phyloP scores from a whole-genome alignment of 768 basidiomycete genomes.

The Auricularia cornea region DNA sequence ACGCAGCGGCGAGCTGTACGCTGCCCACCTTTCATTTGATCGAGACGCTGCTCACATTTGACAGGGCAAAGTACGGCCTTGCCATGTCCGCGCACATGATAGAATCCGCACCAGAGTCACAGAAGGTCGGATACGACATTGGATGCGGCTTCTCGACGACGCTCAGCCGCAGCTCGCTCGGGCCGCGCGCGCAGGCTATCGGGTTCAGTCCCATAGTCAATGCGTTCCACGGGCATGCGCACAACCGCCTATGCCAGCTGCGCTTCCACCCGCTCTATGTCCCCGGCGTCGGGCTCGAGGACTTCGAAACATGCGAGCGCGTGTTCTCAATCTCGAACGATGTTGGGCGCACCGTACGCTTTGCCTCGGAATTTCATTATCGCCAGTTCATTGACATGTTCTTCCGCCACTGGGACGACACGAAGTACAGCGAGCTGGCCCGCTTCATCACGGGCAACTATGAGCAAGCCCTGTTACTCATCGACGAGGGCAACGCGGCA shows the following conservation, averaged over 20 bases:
- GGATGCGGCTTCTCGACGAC: not conserved
- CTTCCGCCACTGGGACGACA: constrained; percentile 14
- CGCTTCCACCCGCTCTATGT: constrained; percentile 20
- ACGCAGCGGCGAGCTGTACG: constrained; percentile 1
- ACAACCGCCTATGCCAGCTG: constrained; percentile 21
- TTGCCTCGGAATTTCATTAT: constrained; percentile 19
- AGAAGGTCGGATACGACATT: not conserved
- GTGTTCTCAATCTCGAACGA: constrained; percentile 19
- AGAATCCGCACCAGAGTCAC: not conserved
- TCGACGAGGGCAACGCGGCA: not conserved
- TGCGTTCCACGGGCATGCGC: constrained; percentile 23
- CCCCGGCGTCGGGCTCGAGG: constrained; percentile 16
- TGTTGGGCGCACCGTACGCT: constrained; percentile 9
- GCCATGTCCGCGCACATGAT: not conserved
- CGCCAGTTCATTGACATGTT: constrained; percentile 17
- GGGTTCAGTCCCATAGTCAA: constrained; percentile 11
- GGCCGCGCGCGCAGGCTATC: too few relatives aligned
- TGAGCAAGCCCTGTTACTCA: not conserved
- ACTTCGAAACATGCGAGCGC: constrained; percentile 22
- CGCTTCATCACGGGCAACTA: constrained; percentile 8
- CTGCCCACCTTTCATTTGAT: not conserved
- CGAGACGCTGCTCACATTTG: not conserved
- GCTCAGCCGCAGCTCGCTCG: not conserved
- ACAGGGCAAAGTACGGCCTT: not conserved
- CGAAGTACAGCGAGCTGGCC: constrained; percentile 14